Conservation (phyloP, 108 stramenopile species). For the Fragilaria crotonensis region DNA sequence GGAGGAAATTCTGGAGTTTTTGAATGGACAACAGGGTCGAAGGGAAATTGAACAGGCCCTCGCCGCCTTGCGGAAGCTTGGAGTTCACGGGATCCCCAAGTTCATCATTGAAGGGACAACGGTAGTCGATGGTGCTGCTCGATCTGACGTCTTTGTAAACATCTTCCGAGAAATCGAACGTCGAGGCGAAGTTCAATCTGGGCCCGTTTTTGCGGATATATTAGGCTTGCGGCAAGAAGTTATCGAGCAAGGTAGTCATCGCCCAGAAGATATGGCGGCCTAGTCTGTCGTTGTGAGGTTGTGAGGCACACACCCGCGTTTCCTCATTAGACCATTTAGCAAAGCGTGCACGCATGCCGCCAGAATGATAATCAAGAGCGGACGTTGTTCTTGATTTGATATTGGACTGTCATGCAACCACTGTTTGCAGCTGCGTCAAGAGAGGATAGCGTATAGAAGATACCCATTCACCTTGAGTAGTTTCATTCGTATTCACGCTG, state of each 20-base stretch:
- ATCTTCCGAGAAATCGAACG: conserved; percentile 68
- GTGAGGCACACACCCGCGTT: too few relatives aligned
- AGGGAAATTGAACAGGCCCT: conserved; percentile 57
- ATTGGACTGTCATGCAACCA: too few relatives aligned
- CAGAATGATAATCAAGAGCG: too few relatives aligned
- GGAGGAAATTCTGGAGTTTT: conserved; percentile 50
- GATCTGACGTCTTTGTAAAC: conserved; percentile 43
- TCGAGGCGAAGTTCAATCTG: conserved; percentile 36
- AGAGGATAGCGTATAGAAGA: too few relatives aligned
- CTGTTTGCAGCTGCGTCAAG: too few relatives aligned
- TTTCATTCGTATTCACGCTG: too few relatives aligned
- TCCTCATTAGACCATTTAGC: too few relatives aligned
- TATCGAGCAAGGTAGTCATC: conserved; percentile 45
- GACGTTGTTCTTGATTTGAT: too few relatives aligned
- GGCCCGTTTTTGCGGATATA: conserved; percentile 66
- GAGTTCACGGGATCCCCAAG: conserved; percentile 76
- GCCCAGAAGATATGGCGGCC: too few relatives aligned
- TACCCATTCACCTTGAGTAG: too few relatives aligned
- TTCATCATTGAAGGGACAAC: conserved; percentile 74
- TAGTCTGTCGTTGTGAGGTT: too few relatives aligned
- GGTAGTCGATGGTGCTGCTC: conserved; percentile 73
- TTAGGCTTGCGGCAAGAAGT: conserved; percentile 46
- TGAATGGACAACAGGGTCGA: conserved; percentile 56
- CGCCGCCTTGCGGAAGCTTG: conserved; percentile 36
- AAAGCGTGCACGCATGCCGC: too few relatives aligned